Evolutionary conservation across 176 grass and related monocot species (phyloP), one percentile per base, ranked within the genome.

Genomic region (Triticum urartu): DNA sequence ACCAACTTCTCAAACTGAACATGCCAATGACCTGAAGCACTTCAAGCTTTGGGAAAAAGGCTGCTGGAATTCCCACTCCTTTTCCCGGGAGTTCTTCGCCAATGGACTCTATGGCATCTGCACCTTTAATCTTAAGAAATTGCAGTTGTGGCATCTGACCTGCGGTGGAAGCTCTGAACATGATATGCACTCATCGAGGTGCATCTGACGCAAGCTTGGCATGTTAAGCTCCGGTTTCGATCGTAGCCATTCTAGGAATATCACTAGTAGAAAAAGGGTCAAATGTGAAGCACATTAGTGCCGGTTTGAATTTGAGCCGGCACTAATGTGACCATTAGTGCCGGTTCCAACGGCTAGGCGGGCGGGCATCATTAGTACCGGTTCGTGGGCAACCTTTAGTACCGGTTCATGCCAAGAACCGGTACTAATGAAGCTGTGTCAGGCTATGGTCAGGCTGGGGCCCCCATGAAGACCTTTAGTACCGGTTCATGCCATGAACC

Each of bases 81-180:
- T 79, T 79, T 0, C 75, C 66, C 8, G 72, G 52, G 9, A 80
- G 48, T 61, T 72, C 66, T 33, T 11, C 0, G 13, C 77, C 52
- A 3, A 79, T 86, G 21, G 1, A 35, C 20, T 63, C 36, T 12
- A 63, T 6, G n/a, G 76, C 64, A 35, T 72, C 24, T 12, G 84
- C 84, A 15, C 64, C 65, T 80, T 7, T 24, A 7, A 86, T n/a
- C 3, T 79, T 5, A 79, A 79, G 25, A 33, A 86, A 11, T 24
- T 8, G 66, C 6, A 86, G 11, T 18, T 39, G 21, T 60, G 15
- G 64, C 48, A 86, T 28, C 15, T 86, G 75, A 2, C 75, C 73
- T 11, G 84, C 84, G 4, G 76, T 45, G 84, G 76, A 30, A 86
- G 84, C 76, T 62, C 11, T 17, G 24, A 34, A 47, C 65, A 86